Base-by-base conservation (phyloP, 192 early-diverging fungal species). In the Umbelopsis sp. region DNA sequence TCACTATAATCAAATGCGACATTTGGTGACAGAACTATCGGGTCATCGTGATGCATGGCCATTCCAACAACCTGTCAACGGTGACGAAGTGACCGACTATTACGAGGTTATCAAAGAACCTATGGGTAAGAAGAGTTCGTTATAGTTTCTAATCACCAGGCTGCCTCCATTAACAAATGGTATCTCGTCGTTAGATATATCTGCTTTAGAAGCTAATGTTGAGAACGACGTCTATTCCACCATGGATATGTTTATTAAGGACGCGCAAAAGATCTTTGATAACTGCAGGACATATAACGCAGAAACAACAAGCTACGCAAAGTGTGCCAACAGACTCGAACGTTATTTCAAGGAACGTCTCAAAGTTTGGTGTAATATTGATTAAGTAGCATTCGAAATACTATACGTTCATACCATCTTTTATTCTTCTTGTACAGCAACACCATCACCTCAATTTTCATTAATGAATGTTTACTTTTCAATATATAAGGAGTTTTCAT, bases 31-130 rank as follows among this genome's bases (percentile, higher is more conserved):
- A 45, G 94, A 94, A 69, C 85, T 97, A 74, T 78, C 88, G 70
- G 89, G 87, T 6, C 92, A 97, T 79, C 77, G 86, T 0, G 83
- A 87, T 25, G 86, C 95, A 9, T 98, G 97, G 97, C 96, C 98
- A 8, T 99, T 99, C 78, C 86, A 87, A 70, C 89, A 94, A 44
- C 95, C 97, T 11, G 98, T 99, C 11, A 90, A 95, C 47, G 78
- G 84, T 3, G 84, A 91, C 26, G 92, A 94, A 32, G 97, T 99
- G 1, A 87, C 93, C 2, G 96, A 98, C 77, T 99, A 99, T 75
- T 97, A 98, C 71, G 84, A 89, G 8, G 92, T 98, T 36, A 96
- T 99, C 78, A 97, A 91, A 65, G 90, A 98, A 56, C 98, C 98
- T 9, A 99, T 99, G 97, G 95, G 92, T 94, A 77, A 70, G 41